A percentile compares a stretch with the other conserved stretches of the same genome.
These are phyloP conservation scores for Gossypium australe DNA, from an alignment of 345 rosid species.

Conservation along the genomic window DNA sequence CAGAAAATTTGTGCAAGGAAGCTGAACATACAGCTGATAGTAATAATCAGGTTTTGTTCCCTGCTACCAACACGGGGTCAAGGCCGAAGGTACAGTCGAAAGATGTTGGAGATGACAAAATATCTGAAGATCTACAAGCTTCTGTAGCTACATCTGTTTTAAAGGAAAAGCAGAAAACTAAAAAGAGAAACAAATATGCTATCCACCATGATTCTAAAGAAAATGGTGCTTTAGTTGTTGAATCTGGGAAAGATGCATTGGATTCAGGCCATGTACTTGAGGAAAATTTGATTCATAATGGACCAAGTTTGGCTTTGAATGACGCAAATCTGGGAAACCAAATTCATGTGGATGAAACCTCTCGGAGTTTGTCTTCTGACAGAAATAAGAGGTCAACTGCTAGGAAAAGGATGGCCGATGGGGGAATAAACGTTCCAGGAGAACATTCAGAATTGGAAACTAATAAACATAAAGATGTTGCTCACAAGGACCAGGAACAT, in stretches of 20 bases:
- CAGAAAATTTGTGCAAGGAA: constrained; percentile 9
- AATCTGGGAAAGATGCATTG: constrained; percentile 11
- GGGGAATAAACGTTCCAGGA: no score
- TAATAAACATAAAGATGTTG: no score
- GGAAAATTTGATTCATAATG: constrained; percentile 1
- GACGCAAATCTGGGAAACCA: constrained; percentile 4
- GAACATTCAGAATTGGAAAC: no score
- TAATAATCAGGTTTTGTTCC: constrained; percentile 1
- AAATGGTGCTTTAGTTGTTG: not conserved
- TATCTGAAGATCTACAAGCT: constrained; percentile 6
- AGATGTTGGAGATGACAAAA: constrained; percentile 14
- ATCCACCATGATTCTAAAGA: constrained; percentile 22
- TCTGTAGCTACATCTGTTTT: not conserved
- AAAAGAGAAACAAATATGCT: constrained; percentile 11
- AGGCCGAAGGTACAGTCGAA: constrained; percentile 16
- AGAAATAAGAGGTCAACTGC: not conserved
- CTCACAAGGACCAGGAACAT: no score
- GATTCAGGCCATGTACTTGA: not conserved
- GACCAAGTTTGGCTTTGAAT: constrained; percentile 9
- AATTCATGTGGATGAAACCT: not conserved
- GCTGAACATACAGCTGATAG: constrained; percentile 2
- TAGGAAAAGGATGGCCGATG: not conserved
- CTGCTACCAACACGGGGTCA: constrained; percentile 6
- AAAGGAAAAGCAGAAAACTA: constrained; percentile 20
- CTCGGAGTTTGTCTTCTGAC: constrained; percentile 12